A percentile compares a stretch with the other conserved stretches of the same genome.
phyloP scores from a whole-genome alignment of 345 rosid genomes.

The Rhodamnia argentea region DNA sequence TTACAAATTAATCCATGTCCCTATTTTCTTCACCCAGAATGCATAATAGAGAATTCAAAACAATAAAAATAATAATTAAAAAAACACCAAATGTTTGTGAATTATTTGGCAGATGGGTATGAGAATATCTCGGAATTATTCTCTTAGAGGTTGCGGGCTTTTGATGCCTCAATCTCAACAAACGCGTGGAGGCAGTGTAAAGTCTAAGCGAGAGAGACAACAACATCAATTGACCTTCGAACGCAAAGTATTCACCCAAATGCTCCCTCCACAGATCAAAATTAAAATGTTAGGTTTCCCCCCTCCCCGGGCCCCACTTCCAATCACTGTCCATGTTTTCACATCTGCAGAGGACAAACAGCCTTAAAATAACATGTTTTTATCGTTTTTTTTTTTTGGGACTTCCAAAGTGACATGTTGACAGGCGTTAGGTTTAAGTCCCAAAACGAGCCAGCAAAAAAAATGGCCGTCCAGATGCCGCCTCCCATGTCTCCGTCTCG shows the following conservation, averaged over 20 bases:
- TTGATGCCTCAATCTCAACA: neutral
- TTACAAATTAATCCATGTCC: neutral
- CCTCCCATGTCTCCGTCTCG: neutral
- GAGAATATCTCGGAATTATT: neutral
- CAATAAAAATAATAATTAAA: no score
- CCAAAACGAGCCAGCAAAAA: rapidly evolving
- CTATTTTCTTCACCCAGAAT: neutral
- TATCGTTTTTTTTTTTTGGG: no score
- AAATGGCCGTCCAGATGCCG: neutral
- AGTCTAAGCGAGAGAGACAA: neutral
- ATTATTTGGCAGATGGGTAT: neutral
- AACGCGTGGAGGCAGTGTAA: neutral
- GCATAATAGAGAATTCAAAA: neutral
- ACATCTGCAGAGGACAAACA: neutral
- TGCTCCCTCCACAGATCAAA: neutral
- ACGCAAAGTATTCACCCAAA: neutral
- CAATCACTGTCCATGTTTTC: neutral
- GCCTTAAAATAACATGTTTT: neutral
- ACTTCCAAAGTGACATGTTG: no score
- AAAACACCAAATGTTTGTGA: neutral
- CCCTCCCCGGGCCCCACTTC: no score
- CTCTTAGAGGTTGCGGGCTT: neutral
- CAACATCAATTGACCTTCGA: neutral
- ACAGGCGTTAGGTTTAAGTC: neutral
- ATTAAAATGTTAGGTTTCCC: neutral